phyloP scores from a whole-genome alignment of 1,139 yeast genomes.

The Geotrichum aggregatum region DNA sequence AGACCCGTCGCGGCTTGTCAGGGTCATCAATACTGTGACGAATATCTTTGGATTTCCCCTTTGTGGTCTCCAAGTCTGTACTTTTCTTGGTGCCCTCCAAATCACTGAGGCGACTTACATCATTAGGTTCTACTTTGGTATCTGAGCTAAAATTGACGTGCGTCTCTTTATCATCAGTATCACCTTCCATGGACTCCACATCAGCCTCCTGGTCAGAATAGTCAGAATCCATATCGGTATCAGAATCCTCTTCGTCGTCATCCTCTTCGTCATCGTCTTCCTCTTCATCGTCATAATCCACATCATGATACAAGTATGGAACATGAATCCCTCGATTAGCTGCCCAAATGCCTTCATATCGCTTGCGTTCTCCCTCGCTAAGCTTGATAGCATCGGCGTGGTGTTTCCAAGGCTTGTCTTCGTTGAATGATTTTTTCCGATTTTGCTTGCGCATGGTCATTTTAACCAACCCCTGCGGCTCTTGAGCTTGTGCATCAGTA shows the following conservation, averaged over 20 bases:
- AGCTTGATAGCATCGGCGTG: slow-evolving; percentile 60
- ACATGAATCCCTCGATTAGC: slow-evolving; percentile 71
- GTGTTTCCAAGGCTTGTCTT: slow-evolving; percentile 93
- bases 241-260: slow-evolving; percentile 16
- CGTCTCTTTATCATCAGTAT: no score
- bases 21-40: no score
- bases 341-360: slow-evolving; percentile 93
- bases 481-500: not conserved
- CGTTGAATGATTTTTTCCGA: slow-evolving; percentile 59
- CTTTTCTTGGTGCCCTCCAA: not conserved
- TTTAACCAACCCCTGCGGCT: slow-evolving; percentile 34
- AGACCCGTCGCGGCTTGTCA: no score
- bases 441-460: slow-evolving; percentile 67
- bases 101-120: no score
- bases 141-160: no score
- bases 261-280: slow-evolving; percentile 16
- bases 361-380: slow-evolving; percentile 68
- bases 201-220: slow-evolving; percentile 8
- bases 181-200: not conserved
- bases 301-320: slow-evolving; percentile 35
- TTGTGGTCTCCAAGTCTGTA: not conserved
- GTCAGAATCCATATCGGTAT: slow-evolving; percentile 13
- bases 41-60: no score
- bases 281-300: slow-evolving; percentile 28
- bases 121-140: no score